A percentile compares a stretch with the other conserved stretches of the same genome.
Conservation (phyloP, 2,329 filamentous ascomycete genomes). For the Aspergillus sp. region DNA sequence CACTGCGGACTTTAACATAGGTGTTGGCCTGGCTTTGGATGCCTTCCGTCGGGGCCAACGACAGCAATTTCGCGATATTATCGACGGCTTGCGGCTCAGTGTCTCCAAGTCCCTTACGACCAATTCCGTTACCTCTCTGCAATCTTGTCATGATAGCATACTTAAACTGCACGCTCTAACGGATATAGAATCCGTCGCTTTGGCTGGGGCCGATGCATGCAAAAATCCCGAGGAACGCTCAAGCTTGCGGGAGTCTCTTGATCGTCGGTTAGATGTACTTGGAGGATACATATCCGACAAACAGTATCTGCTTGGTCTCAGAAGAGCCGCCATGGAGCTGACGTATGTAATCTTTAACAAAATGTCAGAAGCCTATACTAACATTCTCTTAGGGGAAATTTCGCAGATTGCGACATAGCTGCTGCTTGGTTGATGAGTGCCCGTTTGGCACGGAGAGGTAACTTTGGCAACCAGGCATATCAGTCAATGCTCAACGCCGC, state of each 20-base stretch:
- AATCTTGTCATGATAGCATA: conserved; percentile 82
- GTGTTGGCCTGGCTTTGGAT: conserved; percentile 70
- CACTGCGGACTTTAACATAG: conserved; percentile 77
- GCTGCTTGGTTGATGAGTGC: conserved; percentile 85
- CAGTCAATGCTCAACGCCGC: conserved; percentile 91
- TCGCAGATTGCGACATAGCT: conserved; percentile 75
- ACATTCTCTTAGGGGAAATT: conserved; percentile 52
- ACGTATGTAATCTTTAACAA: conserved; percentile 40
- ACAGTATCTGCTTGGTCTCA: conserved; percentile 85
- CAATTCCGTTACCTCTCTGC: conserved; percentile 77
- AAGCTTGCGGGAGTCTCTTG: conserved; percentile 59
- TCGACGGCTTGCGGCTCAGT: conserved; percentile 69
- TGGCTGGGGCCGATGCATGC: conserved; percentile 41
- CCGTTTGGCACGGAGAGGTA: conserved; percentile 81
- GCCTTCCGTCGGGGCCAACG: conserved; percentile 61
- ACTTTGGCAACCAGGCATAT: conserved; percentile 84
- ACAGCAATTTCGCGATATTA: conserved; percentile 58
- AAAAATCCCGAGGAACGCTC: conserved; percentile 22
- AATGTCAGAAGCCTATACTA: conserved; percentile 10
- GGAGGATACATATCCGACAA: conserved; percentile 92
- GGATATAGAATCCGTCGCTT: conserved; percentile 79
- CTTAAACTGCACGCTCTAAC: conserved; percentile 84
- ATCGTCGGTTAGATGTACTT: conserved; percentile 81
- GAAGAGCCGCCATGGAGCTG: conserved; percentile 84
- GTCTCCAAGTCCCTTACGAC: conserved; percentile 76